Base-by-base conservation (phyloP, 768 basidiomycete genomes). In the Kwoniella sp. region DNA sequence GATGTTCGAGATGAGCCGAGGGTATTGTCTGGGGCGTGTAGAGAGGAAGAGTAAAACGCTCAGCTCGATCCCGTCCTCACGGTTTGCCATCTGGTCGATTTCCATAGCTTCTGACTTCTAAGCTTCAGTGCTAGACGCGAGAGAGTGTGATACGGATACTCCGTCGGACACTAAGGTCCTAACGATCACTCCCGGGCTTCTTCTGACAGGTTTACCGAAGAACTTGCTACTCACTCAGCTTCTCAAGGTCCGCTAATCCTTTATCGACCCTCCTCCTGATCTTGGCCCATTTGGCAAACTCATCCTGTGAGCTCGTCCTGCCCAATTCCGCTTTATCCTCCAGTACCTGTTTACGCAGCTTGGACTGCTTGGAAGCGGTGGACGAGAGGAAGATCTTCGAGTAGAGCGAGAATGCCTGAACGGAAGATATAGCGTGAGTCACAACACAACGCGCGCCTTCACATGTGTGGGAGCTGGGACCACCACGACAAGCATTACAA, bases 251-350 rank as follows among this genome's bases (percentile, higher is more conserved):
- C 45, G 87, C 86, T 20, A 96, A 81, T 22, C 90, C 91, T 81
- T 95, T 97, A 83, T 98, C 95, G 51, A 97, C 87, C 71, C 86
- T 91, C 70, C 96, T 82, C 73, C 90, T 83, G 76, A 98, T 82
- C 82, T 93, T 93, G 53, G 95, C 95, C 95, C 96, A 98, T 82
- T 93, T 97, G 22, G 93, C 92, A 79, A 99, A 99, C 76, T 98
- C 91, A 76, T 97, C 94, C 78, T 98, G 96, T 20, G 93, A 90
- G 73, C 91, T 93, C 34, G 93, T 98, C 77, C 88, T 87, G 68
- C 89, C 80, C 2, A 98, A 87, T 77, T 97, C 92, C 26, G 89
- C 85, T 82, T 94, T 94, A 38, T 87, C 89, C 29, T 82, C 79
- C 50, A 97, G 84, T 30, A 97, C 86, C 61, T 93, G 88, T 8